These are phyloP conservation scores for Fusarium haematococcum DNA, from an alignment of 2,329 filamentous ascomycete species.

Conservation along the genomic window DNA sequence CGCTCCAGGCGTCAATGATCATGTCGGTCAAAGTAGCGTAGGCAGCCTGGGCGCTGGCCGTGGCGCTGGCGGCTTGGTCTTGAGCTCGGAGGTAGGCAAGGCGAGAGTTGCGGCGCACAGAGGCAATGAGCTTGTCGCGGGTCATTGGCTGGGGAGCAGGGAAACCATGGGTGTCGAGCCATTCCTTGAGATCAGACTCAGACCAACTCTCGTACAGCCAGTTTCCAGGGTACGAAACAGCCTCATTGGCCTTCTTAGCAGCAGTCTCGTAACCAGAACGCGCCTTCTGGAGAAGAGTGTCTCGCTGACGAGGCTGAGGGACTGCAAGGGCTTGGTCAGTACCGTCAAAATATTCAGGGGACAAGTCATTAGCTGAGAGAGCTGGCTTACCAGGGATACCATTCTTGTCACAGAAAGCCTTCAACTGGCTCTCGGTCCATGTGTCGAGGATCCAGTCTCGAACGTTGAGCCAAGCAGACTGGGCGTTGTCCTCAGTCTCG, in stretches of 20 bases:
- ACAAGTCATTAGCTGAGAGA: too few species aligned
- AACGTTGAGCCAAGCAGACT: conserved; percentile 76
- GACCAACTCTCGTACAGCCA: conserved; percentile 95
- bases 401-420: conserved; percentile 91
- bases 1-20: conserved; percentile 90
- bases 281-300: conserved; percentile 80
- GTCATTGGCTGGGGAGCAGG: conserved; percentile 85
- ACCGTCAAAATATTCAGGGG: too few species aligned
- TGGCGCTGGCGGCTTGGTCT: conserved; percentile 69
- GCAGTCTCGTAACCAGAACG: conserved; percentile 84
- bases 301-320: conserved; percentile 87
- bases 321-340: conserved; percentile 55
- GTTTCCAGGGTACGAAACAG: conserved; percentile 87
- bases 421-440: conserved; percentile 93
- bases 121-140: conserved; percentile 89
- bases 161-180: conserved; percentile 89
- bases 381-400: conserved; percentile 73
- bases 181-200: conserved; percentile 92
- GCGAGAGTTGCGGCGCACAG: conserved; percentile 90
- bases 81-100: conserved; percentile 78
- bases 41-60: conserved; percentile 74
- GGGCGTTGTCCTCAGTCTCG: conserved; percentile 81
- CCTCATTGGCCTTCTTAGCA: conserved; percentile 81
- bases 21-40: conserved; percentile 83
- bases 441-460: conserved; percentile 96